These are phyloP conservation scores for Mycogone perniciosa DNA, from an alignment of 2,329 filamentous ascomycete genomes.

Conservation along the genomic window DNA sequence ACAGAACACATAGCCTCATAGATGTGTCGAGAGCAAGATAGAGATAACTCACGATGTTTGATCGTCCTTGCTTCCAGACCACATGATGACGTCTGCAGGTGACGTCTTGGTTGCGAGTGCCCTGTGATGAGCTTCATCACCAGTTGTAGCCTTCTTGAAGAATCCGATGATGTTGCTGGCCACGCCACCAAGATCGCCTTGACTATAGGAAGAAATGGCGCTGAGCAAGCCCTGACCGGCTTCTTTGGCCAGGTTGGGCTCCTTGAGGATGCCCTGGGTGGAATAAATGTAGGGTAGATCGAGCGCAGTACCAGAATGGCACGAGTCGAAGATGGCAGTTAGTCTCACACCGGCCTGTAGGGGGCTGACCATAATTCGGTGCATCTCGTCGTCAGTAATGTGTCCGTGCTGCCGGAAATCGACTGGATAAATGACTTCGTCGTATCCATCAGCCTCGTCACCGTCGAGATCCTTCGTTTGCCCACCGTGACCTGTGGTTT, in stretches of 20 bases:
- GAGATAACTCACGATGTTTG: slow-evolving; percentile 73
- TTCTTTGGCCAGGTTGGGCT: slow-evolving; percentile 62
- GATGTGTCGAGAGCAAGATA: slow-evolving; percentile 13
- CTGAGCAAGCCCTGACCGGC: slow-evolving; percentile 58
- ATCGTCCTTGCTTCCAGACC: slow-evolving; percentile 92
- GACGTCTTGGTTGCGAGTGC: slow-evolving; percentile 85
- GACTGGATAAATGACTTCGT: slow-evolving; percentile 79
- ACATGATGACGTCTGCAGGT: slow-evolving; percentile 94
- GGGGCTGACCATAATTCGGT: slow-evolving; percentile 61
- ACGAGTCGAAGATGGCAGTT: slow-evolving; percentile 60
- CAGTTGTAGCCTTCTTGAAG: slow-evolving; percentile 81
- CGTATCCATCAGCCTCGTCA: slow-evolving; percentile 75
- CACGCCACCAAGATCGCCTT: slow-evolving; percentile 76
- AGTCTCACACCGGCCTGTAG: slow-evolving; percentile 50
- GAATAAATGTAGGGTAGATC: slow-evolving; percentile 65
- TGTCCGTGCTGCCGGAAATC: slow-evolving; percentile 75
- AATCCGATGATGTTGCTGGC: slow-evolving; percentile 73
- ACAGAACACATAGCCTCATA: no score
- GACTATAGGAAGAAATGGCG: slow-evolving; percentile 52
- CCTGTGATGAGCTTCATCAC: slow-evolving; percentile 74
- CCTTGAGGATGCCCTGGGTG: slow-evolving; percentile 61
- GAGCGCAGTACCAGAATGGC: slow-evolving; percentile 60
- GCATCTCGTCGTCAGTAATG: slow-evolving; percentile 80
- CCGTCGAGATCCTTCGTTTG: slow-evolving; percentile 74
- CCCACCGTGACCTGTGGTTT: slow-evolving; percentile 62